Percentiles rank a stretch among this genome's conserved stretches.
These are phyloP conservation scores for Leccinum subtestaceum DNA, from an alignment of 768 basidiomycete species.

Conservation along the genomic window DNA sequence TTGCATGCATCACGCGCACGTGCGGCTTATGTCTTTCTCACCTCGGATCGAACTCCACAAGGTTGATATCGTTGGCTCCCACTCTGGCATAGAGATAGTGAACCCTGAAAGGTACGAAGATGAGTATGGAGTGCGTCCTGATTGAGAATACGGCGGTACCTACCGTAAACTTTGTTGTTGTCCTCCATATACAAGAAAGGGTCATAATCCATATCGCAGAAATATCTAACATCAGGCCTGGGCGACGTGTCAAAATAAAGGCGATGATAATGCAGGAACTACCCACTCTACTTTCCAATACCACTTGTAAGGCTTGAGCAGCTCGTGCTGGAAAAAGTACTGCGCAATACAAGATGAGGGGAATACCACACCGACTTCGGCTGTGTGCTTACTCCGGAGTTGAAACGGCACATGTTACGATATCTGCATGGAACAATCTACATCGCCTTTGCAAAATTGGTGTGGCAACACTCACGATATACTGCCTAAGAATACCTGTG, in stretches of 20 bases:
- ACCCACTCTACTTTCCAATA: slow-evolving; percentile 62
- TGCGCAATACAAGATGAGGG: slow-evolving; percentile 20
- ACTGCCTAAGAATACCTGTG: slow-evolving; percentile 34
- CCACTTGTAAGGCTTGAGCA: slow-evolving; percentile 52
- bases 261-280: not conserved
- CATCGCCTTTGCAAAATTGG: not conserved
- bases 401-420: slow-evolving; percentile 77
- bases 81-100: slow-evolving; percentile 65
- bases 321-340: slow-evolving; percentile 56
- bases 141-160: slow-evolving; percentile 2
- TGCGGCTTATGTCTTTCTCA: slow-evolving; percentile 29
- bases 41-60: slow-evolving; percentile 61
- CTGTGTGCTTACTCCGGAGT: slow-evolving; percentile 53
- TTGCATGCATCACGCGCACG: slow-evolving; percentile 13
- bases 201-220: slow-evolving; percentile 48
- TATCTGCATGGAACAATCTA: slow-evolving; percentile 36
- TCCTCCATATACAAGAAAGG: slow-evolving; percentile 60
- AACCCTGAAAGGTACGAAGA: slow-evolving; percentile 39
- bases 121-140: not conserved
- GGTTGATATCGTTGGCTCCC: slow-evolving; percentile 58
- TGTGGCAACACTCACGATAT: slow-evolving; percentile 36
- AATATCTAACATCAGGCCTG: slow-evolving; percentile 52
- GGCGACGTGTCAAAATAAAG: not conserved
- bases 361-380: not conserved
- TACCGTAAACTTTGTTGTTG: slow-evolving; percentile 50